Base-by-base conservation (phyloP, 2,329 filamentous ascomycete genomes). In the Sarocladium kiliense region DNA sequence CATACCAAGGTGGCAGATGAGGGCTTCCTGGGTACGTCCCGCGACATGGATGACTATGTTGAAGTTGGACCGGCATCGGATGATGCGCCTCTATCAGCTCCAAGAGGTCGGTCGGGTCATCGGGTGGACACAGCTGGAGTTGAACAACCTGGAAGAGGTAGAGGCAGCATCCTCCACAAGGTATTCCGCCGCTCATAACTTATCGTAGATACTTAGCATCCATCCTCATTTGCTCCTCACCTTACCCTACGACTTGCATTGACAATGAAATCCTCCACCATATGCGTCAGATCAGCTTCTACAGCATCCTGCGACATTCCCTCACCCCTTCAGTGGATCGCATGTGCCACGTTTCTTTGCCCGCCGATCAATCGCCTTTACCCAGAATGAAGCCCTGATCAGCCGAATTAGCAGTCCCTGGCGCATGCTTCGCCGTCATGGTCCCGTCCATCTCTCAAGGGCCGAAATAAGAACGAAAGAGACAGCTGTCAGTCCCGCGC, bases 1-100 rank as follows among this genome's bases (percentile, higher is more conserved):
- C 61, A 68, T 51, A 64, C 65, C 49, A 73, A 72, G 58, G 47
- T 68, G 7, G 62, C 60, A 9, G 62, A 55, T 58, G 6, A 51
- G 11, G 27, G 27, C 11, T 16, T 25, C 11, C 21, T 16, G 12
- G 30, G 47, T 23, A 62, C 64, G 11, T 58, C 63, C 26, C 66
- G 69, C 9, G 59, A 63, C 23, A 63, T 63, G 0, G 69, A 69
- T 11, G 70, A 68, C 36, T 73, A 70, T 47, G 69, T 71, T 19
- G 66, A 73, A 34, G 60, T 72, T 25, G 50, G 30, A 21, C 18
- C 47, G 49, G 54, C 44, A 27, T 19, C 9, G 21, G 23, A 30
- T 21, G 47, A 36, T 27, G 21, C 47, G n/a, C 5, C 21, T 37
- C 19, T 3, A 7, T 57, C 55, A 25, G 50, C 16, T 12, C 19